Evolutionary conservation across 306 rosid genomes (phyloP).

Genomic region (Arachis stenosperma): DNA sequence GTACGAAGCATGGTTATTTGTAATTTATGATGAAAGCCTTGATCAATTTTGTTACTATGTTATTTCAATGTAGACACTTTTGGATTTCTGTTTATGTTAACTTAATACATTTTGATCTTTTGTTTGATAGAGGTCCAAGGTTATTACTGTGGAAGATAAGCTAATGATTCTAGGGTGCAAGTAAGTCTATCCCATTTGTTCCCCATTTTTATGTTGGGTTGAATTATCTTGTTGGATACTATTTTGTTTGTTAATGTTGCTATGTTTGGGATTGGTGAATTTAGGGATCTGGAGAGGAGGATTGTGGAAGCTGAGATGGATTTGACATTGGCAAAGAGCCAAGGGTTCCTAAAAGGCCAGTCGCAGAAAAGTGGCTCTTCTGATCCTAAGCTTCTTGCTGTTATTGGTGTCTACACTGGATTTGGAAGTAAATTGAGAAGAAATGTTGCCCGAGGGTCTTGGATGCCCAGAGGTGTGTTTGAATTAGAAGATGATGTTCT

Average conservation of each 20-base stretch:
- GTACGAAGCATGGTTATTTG: neutral
- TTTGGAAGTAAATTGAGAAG: conserved; percentile 87
- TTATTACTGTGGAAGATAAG: conserved; percentile 90
- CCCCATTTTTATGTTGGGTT: neutral
- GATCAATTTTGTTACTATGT: too few relatives aligned
- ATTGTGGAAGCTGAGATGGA: conserved; percentile 98
- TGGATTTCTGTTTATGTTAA: conserved; percentile 16
- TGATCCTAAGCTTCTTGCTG: conserved; percentile 76
- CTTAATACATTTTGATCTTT: neutral
- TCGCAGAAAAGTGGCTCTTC: conserved; percentile 56
- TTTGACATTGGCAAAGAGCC: conserved; percentile 90
- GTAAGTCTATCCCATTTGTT: conserved; percentile 43
- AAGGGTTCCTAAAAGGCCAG: conserved; percentile 81
- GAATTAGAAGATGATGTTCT: conserved; percentile 12
- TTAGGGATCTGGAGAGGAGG: conserved; percentile 87
- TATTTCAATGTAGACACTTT: neutral
- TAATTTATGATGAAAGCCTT: neutral
- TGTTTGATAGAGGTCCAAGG: conserved; percentile 71
- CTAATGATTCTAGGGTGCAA: conserved; percentile 84
- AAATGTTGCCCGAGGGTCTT: conserved; percentile 84
- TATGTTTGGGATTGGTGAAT: conserved; percentile 15
- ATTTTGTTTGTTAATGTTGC: conserved; percentile 1
- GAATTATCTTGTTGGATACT: neutral
- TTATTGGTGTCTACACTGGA: conserved; percentile 95
- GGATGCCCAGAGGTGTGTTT: conserved; percentile 96